Percentiles rank a stretch among this genome's conserved stretches.
Evolutionary conservation across 2,329 filamentous ascomycete species (phyloP).

Genomic region (Colletotrichum brevisporum): DNA sequence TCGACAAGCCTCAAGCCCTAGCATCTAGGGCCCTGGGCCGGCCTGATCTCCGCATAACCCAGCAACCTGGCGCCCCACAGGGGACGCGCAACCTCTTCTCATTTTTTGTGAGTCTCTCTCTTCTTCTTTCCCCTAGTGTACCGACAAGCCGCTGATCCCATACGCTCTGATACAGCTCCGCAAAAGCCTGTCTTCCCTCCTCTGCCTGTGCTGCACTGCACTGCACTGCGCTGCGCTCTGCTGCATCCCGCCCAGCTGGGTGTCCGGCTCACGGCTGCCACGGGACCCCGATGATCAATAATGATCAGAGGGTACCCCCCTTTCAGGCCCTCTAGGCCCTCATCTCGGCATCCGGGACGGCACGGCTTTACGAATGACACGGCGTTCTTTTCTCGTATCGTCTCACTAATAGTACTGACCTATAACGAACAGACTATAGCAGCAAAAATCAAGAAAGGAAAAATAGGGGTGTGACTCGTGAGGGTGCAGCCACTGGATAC

Average conservation of each 20-base stretch:
- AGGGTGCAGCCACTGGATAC: slow-evolving; percentile 14
- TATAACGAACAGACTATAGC: background rate
- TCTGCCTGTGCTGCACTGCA: slow-evolving; percentile 23
- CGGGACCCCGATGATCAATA: slow-evolving; percentile 24
- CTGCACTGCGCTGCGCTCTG: background rate
- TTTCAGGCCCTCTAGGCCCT: background rate
- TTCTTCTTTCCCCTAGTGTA: slow-evolving; percentile 22
- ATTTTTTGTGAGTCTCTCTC: slow-evolving; percentile 24
- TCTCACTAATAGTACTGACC: slow-evolving; percentile 11
- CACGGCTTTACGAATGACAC: background rate
- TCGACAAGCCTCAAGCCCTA: background rate
- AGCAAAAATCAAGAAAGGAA: slow-evolving; percentile 1
- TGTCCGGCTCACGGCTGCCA: slow-evolving; percentile 16
- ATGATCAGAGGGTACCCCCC: background rate
- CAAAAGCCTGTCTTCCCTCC: slow-evolving; percentile 29
- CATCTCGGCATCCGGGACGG: slow-evolving; percentile 20
- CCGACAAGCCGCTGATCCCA: slow-evolving; percentile 30
- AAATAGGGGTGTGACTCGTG: background rate
- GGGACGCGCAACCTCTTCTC: slow-evolving; percentile 40
- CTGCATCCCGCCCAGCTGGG: slow-evolving; percentile 15
- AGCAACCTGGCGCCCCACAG: slow-evolving; percentile 39
- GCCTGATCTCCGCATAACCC: slow-evolving; percentile 40
- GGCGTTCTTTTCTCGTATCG: slow-evolving; percentile 4
- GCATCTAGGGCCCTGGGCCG: background rate
- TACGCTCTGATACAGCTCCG: slow-evolving; percentile 40